Base-by-base conservation (phyloP, 371 early-diverging fungal genomes). In the Mycotypha africana region DNA sequence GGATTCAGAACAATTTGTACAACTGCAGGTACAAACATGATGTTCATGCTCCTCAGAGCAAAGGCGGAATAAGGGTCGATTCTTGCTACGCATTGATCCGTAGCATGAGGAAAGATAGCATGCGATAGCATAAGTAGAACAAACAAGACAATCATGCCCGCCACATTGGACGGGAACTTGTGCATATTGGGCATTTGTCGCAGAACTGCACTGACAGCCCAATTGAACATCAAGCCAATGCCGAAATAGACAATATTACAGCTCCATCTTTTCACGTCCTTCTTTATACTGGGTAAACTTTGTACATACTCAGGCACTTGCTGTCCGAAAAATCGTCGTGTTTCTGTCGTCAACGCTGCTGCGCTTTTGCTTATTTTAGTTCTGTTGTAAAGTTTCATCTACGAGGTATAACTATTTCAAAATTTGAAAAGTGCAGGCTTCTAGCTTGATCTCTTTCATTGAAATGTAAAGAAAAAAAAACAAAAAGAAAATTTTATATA, bases 21-120 rank as follows among this genome's bases (percentile, higher is more conserved):
- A 28, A 55, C n/a, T 9, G 60, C 47, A 10, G 63, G 63, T 10
- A 58, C 49, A 42, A 63, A 59, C 59, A 63, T 55, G 24, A 63
- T 46, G 15, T 49, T 63, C 52, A 63, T 63, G 37, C 60, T 59
- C 33, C 38, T 17, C 9, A 59, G 34, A 20, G 51, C 52, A 46
- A 63, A 58, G 2, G 56, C 49, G 4, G 56, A 55, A 12, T 55
- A 55, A 8, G 63, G 59, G 34, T 58, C 59, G 12, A 63, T 20
- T 12, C 35, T 20, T 16, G 32, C 23, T 3, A 63, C 60, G 3
- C 54, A 22, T n/a, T 41, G 47, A 12, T 53, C 56, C 10, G 63
- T 63, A 3, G 17, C 11, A n/a, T 47, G 38, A 12, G 48, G 45
- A 3, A 45, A 43, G 2, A 55, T 17, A 2, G 46, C 16, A 38